These are phyloP conservation scores for Sisymbrium irio DNA, from an alignment of 345 rosid genomes.

Conservation along the genomic window DNA sequence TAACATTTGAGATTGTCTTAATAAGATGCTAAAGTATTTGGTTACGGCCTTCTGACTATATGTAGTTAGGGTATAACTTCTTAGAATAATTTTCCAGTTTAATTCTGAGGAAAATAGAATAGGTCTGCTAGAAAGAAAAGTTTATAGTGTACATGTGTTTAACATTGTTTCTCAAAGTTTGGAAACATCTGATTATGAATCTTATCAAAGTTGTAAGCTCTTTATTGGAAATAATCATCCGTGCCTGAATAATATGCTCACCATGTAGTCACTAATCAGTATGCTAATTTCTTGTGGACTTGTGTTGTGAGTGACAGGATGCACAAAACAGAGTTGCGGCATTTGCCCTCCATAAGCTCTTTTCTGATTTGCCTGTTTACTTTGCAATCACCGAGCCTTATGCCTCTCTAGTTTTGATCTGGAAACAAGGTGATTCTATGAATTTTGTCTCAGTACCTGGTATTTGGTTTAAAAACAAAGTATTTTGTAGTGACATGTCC, in stretches of 20 bases:
- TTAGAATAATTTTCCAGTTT: neutral
- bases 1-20: neutral
- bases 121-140: slow-evolving; percentile 9
- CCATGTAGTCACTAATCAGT: neutral
- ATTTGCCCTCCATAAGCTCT: slow-evolving; percentile 69
- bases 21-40: slow-evolving; percentile 1
- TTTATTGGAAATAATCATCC: neutral
- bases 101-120: slow-evolving; percentile 8
- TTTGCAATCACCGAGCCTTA: slow-evolving; percentile 68
- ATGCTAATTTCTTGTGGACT: slow-evolving; percentile 19
- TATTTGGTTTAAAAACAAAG: neutral
- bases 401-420: slow-evolving; percentile 60
- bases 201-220: slow-evolving; percentile 11
- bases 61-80: neutral
- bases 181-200: slow-evolving; percentile 9
- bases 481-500: neutral
- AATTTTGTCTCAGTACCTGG: slow-evolving; percentile 8
- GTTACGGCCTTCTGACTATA: neutral
- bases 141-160: neutral
- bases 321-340: slow-evolving; percentile 88
- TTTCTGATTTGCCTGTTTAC: slow-evolving; percentile 77
- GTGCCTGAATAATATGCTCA: neutral
- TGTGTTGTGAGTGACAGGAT: slow-evolving; percentile 52
- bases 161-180: slow-evolving; percentile 3
- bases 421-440: slow-evolving; percentile 70